Percentiles rank a stretch among this genome's conserved stretches.
Conservation (phyloP, 176 grass and related monocot species). For the Oryza meridionalis region DNA sequence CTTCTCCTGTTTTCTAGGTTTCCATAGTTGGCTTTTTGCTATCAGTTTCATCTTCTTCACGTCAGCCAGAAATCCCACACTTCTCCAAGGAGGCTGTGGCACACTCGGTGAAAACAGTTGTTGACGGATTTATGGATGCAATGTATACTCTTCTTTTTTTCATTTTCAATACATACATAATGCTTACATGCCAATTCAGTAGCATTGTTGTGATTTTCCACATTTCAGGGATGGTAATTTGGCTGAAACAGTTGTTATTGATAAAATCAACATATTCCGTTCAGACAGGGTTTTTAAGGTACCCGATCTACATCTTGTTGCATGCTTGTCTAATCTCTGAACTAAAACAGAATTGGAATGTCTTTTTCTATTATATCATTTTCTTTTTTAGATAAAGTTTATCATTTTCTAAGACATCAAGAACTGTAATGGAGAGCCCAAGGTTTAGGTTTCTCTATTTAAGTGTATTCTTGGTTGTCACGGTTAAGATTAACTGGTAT, state of each 20-base stretch:
- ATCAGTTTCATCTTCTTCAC: conserved; percentile 55
- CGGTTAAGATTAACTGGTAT: neutral
- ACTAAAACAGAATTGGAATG: conserved; percentile 21
- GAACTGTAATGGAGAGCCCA: neutral
- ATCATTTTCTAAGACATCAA: conserved; percentile 13
- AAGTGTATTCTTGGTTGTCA: neutral
- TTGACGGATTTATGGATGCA: conserved; percentile 89
- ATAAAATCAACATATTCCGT: conserved; percentile 95
- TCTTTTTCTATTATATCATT: conserved; percentile 1
- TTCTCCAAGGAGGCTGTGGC: conserved; percentile 72
- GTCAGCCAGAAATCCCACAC: conserved; percentile 62
- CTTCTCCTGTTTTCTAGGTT: conserved; percentile 65
- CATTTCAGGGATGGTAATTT: conserved; percentile 69
- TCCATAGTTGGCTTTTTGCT: conserved; percentile 84
- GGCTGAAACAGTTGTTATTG: conserved; percentile 53
- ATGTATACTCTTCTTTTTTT: conserved; percentile 54
- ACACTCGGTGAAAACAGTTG: conserved; percentile 76
- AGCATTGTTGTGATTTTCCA: conserved; percentile 32
- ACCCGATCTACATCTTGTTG: conserved; percentile 24
- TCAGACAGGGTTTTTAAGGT: conserved; percentile 96
- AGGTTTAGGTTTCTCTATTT: neutral
- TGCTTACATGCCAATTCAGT: conserved; percentile 36
- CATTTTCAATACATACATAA: conserved; percentile 15
- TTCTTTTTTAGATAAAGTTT: too few species aligned
- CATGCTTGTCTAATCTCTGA: conserved; percentile 31